Conservation (phyloP, 352 stramenopile species). For the Globisporangium emineosum region DNA sequence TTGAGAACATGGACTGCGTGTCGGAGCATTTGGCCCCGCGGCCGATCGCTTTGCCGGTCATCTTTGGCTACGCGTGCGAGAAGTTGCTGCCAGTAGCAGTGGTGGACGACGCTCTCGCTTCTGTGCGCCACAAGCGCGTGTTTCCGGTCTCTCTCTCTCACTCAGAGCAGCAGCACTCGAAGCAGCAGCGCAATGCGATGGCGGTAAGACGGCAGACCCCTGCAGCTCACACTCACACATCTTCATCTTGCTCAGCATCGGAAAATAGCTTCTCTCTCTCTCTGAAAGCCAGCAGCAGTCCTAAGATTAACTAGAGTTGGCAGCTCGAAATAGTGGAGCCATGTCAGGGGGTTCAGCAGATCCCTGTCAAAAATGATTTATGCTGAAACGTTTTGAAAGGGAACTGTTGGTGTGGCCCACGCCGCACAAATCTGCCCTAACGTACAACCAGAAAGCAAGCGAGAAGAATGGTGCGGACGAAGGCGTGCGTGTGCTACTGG, state of each 20-base stretch:
- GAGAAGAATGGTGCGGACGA: slow-evolving; percentile 4
- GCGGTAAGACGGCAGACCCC: too few relatives aligned
- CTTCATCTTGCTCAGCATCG: neutral
- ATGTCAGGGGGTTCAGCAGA: neutral
- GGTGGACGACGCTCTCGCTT: neutral
- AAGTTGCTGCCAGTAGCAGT: neutral
- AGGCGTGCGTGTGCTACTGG: neutral
- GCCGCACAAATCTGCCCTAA: neutral
- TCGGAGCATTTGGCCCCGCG: slow-evolving; percentile 22
- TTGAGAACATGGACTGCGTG: slow-evolving; percentile 43
- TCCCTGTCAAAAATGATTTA: neutral
- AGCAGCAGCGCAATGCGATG: neutral
- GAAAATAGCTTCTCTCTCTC: neutral
- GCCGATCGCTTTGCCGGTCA: slow-evolving; percentile 40
- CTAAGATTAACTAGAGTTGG: neutral
- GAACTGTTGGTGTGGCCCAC: neutral
- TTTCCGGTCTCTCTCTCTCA: neutral
- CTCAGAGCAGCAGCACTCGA: neutral
- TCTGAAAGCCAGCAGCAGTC: neutral
- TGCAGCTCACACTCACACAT: neutral
- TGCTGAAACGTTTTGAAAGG: neutral
- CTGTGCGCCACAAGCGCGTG: neutral
- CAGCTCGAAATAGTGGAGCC: slow-evolving; percentile 5
- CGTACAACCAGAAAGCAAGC: neutral
- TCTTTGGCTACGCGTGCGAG: too few relatives aligned